phyloP scores from a whole-genome alignment of 176 grass and related monocot genomes.

The Panicum miliaceum region DNA sequence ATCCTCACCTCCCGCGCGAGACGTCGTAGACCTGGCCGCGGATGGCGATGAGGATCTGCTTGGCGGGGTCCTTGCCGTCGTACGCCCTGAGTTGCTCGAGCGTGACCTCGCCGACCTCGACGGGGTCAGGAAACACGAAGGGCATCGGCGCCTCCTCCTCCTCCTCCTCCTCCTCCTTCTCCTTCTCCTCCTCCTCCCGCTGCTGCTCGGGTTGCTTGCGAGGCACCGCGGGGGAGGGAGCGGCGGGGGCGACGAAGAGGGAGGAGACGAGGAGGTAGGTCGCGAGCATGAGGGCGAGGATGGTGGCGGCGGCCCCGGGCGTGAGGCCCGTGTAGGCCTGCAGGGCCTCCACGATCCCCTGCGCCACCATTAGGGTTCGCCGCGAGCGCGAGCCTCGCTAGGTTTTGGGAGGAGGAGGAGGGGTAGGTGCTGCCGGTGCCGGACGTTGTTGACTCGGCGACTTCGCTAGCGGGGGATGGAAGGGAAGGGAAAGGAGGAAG shows the following conservation, averaged over 20 bases:
- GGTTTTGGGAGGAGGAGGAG: background rate
- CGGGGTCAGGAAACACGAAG: slow-evolving; percentile 52
- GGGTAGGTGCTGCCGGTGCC: background rate
- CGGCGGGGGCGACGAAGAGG: slow-evolving; percentile 64
- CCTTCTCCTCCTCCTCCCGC: background rate
- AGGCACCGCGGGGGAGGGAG: background rate
- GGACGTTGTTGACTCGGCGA: slow-evolving; percentile 32
- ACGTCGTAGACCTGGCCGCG: slow-evolving; percentile 87
- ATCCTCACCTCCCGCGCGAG: slow-evolving; percentile 74
- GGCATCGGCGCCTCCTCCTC: slow-evolving; percentile 21
- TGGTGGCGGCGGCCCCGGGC: slow-evolving; percentile 75
- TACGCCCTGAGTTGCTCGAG: slow-evolving; percentile 76
- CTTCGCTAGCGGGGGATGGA: background rate
- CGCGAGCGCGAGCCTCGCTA: background rate
- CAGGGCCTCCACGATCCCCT: slow-evolving; percentile 57
- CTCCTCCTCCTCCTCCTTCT: background rate
- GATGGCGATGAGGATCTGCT: slow-evolving; percentile 87
- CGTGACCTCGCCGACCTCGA: slow-evolving; percentile 78
- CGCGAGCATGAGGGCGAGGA: slow-evolving; percentile 77
- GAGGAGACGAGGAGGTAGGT: slow-evolving; percentile 78
- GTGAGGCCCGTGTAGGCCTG: slow-evolving; percentile 82
- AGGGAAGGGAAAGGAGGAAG: background rate
- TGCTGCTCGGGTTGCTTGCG: background rate
- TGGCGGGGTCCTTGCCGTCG: slow-evolving; percentile 72
- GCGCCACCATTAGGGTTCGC: slow-evolving; percentile 28